Evolutionary conservation across 768 basidiomycete species (phyloP).

Genomic region (Tricholoma terreum): DNA sequence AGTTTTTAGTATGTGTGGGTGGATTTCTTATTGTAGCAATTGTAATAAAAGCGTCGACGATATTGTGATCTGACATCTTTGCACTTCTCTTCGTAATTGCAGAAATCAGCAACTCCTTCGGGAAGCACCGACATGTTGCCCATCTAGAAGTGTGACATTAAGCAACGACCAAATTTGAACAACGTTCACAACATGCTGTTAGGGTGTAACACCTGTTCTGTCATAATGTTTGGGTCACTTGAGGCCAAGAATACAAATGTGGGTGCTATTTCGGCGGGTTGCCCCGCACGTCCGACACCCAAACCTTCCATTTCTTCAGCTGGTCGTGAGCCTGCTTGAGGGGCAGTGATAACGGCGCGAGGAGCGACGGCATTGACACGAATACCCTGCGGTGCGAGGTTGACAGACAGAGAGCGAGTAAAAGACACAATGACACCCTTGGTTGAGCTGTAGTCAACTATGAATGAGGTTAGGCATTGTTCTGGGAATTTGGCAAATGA

Average conservation of each 20-base stretch:
- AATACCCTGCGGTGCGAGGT: slow-evolving; percentile 32
- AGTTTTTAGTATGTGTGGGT: too few species aligned
- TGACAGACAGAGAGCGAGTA: slow-evolving; percentile 50
- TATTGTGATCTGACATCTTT: too few species aligned
- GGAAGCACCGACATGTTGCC: slow-evolving; percentile 3
- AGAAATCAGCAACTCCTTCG: not conserved
- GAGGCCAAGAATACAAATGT: slow-evolving; percentile 55
- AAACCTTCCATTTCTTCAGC: slow-evolving; percentile 22
- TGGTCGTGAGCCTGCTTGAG: slow-evolving; percentile 53
- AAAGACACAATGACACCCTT: slow-evolving; percentile 61
- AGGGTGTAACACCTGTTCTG: slow-evolving; percentile 35
- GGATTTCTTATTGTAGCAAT: too few species aligned
- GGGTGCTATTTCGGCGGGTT: slow-evolving; percentile 43
- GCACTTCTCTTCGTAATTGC: too few species aligned
- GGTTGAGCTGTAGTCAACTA: slow-evolving; percentile 52
- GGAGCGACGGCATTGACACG: slow-evolving; percentile 53
- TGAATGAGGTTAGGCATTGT: slow-evolving; percentile 13
- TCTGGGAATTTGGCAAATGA: slow-evolving; percentile 8
- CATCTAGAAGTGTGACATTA: not conserved
- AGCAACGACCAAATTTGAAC: not conserved
- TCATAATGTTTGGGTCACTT: slow-evolving; percentile 38
- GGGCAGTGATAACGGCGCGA: slow-evolving; percentile 55
- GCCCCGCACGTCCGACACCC: slow-evolving; percentile 29
- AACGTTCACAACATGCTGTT: slow-evolving; percentile 23
- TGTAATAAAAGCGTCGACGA: too few species aligned